phyloP scores from a whole-genome alignment of 1,139 yeast species.

The Diutina ranongensis region DNA sequence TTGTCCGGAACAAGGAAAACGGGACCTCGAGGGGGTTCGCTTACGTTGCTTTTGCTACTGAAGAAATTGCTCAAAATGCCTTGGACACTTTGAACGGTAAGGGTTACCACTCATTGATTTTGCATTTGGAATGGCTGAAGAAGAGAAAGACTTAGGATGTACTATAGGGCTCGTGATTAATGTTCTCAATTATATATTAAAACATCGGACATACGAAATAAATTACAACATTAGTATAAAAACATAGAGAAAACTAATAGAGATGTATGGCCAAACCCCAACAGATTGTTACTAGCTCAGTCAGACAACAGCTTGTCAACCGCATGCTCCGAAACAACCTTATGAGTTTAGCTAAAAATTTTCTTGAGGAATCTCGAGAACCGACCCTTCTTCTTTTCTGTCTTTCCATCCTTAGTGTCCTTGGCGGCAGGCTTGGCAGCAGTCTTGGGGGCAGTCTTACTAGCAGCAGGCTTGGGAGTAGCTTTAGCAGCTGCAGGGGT shows the following conservation, averaged over 20 bases:
- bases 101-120: constrained; percentile 86
- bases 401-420: neutral
- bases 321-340: neutral
- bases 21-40: constrained; percentile 96
- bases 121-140: constrained; percentile 61
- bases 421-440: neutral
- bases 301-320: constrained; percentile 4
- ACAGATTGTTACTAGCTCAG: neutral
- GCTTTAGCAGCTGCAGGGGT: neutral
- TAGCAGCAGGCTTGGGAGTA: neutral
- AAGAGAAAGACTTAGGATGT: constrained; percentile 12
- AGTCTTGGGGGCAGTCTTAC: neutral
- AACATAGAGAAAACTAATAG: neutral
- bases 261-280: neutral
- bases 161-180: neutral
- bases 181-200: neutral
- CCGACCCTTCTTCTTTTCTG: constrained; percentile 4
- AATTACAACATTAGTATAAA: constrained; percentile 3
- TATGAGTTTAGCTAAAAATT: neutral
- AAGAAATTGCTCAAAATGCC: constrained; percentile 65
- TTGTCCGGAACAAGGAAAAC: constrained; percentile 87
- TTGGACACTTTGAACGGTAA: constrained; percentile 73
- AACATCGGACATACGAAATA: constrained; percentile 1
- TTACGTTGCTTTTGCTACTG: constrained; percentile 75
- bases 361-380: constrained; percentile 2